Evolutionary conservation across 1,284 basidiomycete genomes (phyloP), one percentile per base, ranked within the genome.

Genomic region (Gastroboletus turbinatus): DNA sequence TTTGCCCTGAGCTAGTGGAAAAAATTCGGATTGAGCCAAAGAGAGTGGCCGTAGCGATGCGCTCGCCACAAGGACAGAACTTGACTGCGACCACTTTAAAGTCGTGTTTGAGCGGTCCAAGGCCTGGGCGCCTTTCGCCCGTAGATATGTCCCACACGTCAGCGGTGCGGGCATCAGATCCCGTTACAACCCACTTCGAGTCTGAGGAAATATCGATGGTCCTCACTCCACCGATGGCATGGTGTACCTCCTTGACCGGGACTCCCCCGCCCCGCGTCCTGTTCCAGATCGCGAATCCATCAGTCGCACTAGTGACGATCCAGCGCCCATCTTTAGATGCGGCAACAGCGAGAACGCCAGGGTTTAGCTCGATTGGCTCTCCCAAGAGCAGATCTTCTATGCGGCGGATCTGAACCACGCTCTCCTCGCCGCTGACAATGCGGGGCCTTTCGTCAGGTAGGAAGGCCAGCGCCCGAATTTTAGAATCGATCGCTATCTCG

Each of bases 81-180:
- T 60, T 65, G 42, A 63, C 62, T 14, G 50, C 51, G 21, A 65
- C 40, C 33, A 63, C 63, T n/a, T 60, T 53, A 21, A 60, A 56
- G n/a, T 65, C 63, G 29, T 57, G 56, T 25, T 14, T 39, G 30
- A 57, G 36, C 5, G 46, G 47, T 19, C 25, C 47, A 11, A 43
- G 25, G 19, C 13, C 38, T 1, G 39, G 43, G 32, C 38, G 43
- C 14, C 38, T 59, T 42, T 46, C 32, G 7, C 50, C 50, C 4
- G 56, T 57, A 4, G 50, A 53, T n/a, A 59, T 17, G 7, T 55
- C 44, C 54, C 60, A 61, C 5, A 61, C 36, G 19, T 61, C 58
- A 13, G 7, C 58, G 4, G 46, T 55, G 9, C 50, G 44, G 38
- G 42, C 56, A 17, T 57, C 54, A 3, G 56, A 50, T 25, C 56